Evolutionary conservation across 1,284 basidiomycete species (phyloP), one percentile per base, ranked within the genome.

Genomic region (Psilocybe mexicana): DNA sequence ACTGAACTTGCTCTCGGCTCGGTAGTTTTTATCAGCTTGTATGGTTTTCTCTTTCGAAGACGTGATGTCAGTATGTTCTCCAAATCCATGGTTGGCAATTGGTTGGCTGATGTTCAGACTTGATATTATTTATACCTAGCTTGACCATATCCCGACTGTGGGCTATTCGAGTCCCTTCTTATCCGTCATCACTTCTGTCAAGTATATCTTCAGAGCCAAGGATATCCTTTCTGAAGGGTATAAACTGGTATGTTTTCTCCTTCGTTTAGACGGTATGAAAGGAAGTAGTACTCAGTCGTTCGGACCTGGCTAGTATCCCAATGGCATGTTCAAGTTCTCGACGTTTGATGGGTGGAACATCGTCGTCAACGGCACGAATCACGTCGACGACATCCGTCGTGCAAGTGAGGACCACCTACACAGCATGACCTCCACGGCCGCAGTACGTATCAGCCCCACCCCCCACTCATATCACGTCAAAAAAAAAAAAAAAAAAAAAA

Each of bases 121-220:
- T 33, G 30, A 18, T 18, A 18, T 18, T 18, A 18, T 18, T 18
- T 18, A 18, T 18, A 18, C 18, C 18, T 33, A 61, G 60, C 57
- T 61, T 12, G 60, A 61, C 46, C 60, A 59, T n/a, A 61, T 61
- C 24, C 60, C 57, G 14, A 61, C 60, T n/a, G 48, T 59, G 25
- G 60, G 60, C 3, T 61, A 54, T 25, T 56, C 51, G 3, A 51
- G 52, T 30, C 57, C 57, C 0, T 36, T 61, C 25, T 40, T 61
- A 24, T 59, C 57, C 4, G 28, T 33, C 24, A 36, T 59, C 12
- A 59, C 57, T 25, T 58, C 57, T 12, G 26, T 59, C 14, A 54
- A 49, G 30, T 59, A 59, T n/a, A 43, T 61, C 25, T 50, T 59
- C 26, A 42, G 48, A 1, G 54, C 48, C 8, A 52, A 40, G 28